Conservation (phyloP, 2,329 filamentous ascomycete genomes). For the Arthroderma sp. region DNA sequence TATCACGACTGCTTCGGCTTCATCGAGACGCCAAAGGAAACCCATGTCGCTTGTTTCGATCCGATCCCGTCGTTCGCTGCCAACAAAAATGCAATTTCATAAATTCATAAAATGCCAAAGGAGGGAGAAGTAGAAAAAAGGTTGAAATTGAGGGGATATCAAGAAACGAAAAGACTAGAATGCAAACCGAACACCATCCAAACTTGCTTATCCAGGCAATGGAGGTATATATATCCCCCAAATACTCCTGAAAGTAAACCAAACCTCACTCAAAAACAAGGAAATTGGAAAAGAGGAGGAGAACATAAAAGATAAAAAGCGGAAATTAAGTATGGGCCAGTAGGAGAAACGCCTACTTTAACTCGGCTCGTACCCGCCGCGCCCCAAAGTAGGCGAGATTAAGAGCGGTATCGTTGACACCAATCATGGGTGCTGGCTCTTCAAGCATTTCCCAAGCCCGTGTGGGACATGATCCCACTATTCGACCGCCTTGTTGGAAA, state of each 20-base stretch:
- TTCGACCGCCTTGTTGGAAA: conserved; percentile 24
- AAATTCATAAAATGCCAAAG: too few species aligned
- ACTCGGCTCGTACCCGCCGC: conserved; percentile 12
- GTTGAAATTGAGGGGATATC: too few species aligned
- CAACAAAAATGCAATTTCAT: too few species aligned
- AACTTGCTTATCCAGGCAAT: too few species aligned
- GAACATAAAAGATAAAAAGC: not conserved
- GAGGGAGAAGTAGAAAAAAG: too few species aligned
- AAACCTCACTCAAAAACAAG: not conserved
- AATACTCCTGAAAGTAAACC: not conserved
- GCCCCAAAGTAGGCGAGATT: conserved; percentile 31
- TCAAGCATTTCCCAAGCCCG: conserved; percentile 34
- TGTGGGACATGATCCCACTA: conserved; percentile 22
- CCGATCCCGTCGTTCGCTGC: too few species aligned
- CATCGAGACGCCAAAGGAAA: too few species aligned
- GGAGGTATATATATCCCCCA: too few species aligned
- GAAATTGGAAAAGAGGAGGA: not conserved
- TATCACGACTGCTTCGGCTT: too few species aligned
- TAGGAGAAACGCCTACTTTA: not conserved
- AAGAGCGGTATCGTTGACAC: conserved; percentile 33
- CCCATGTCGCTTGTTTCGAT: too few species aligned
- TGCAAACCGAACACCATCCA: too few species aligned
- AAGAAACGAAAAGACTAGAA: too few species aligned
- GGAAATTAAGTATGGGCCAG: not conserved
- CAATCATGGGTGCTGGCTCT: conserved; percentile 31